A percentile compares a stretch with the other conserved stretches of the same genome.
Evolutionary conservation across 1,139 yeast species (phyloP).

Genomic region (Sugiyamaella japonica): DNA sequence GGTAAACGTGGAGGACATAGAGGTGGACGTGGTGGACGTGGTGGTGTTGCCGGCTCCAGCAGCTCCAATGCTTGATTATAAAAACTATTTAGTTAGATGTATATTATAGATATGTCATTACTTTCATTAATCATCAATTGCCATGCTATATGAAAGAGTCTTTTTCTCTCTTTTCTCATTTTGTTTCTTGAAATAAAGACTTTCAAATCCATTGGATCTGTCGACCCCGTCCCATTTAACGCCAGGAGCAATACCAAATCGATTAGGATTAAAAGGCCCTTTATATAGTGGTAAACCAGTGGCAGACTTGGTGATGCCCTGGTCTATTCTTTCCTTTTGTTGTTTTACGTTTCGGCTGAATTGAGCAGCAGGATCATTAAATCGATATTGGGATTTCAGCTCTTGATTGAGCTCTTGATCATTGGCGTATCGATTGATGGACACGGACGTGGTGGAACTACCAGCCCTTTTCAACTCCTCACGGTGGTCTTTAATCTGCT

Average conservation of each 20-base stretch:
- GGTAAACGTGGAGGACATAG: slow-evolving; percentile 32
- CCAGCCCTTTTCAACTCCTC: slow-evolving; percentile 38
- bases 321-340: slow-evolving; percentile 15
- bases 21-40: slow-evolving; percentile 18
- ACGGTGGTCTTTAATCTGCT: slow-evolving; percentile 32
- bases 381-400: slow-evolving; percentile 42
- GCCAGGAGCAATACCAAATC: slow-evolving; percentile 80
- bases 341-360: slow-evolving; percentile 40
- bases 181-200: slow-evolving; percentile 56
- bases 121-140: slow-evolving; percentile 28
- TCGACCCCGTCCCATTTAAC: slow-evolving; percentile 92
- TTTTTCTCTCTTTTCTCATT: slow-evolving; percentile 46
- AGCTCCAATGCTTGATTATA: slow-evolving; percentile 1
- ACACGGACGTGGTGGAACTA: slow-evolving; percentile 35
- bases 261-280: slow-evolving; percentile 60
- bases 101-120: slow-evolving; percentile 1
- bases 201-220: slow-evolving; percentile 88
- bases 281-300: slow-evolving; percentile 46
- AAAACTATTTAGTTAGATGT: neutral
- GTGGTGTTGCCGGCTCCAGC: slow-evolving; percentile 9
- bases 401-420: slow-evolving; percentile 46
- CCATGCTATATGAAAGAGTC: slow-evolving; percentile 43
- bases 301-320: neutral
- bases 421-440: slow-evolving; percentile 38
- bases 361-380: slow-evolving; percentile 69